A percentile compares a stretch with the other conserved stretches of the same genome.
These are phyloP conservation scores for Cutaneotrichosporon sp. DNA, from an alignment of 1,284 basidiomycete genomes.

Conservation along the genomic window DNA sequence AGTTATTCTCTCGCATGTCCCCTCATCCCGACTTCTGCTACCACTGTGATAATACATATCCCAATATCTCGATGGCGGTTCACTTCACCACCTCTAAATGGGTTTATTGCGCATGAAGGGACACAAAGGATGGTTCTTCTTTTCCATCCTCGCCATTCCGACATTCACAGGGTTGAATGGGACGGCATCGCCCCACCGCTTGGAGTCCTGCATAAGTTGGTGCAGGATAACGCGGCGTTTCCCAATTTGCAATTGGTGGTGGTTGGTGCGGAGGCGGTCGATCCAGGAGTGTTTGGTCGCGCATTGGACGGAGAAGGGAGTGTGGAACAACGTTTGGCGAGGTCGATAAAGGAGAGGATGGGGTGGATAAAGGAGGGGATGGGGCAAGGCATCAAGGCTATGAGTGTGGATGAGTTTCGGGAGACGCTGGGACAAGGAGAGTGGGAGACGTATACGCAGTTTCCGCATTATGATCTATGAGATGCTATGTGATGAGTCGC, in stretches of 20 bases:
- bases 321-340: neutral
- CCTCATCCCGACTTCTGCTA: neutral
- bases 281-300: neutral
- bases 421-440: neutral
- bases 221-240: constrained; percentile 8
- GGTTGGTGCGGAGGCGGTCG: neutral
- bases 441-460: constrained; percentile 2
- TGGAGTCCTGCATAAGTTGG: constrained; percentile 1
- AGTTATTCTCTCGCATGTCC: neutral
- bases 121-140: neutral
- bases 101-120: neutral
- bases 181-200: constrained; percentile 4
- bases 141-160: neutral
- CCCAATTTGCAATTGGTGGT: neutral
- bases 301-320: neutral
- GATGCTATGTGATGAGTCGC: neutral
- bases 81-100: neutral
- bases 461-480: neutral
- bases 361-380: neutral
- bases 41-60: neutral
- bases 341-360: neutral
- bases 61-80: constrained; percentile 2
- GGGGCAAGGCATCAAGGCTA: neutral
- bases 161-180: neutral
- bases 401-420: neutral